Base-by-base conservation (phyloP, 768 basidiomycete species). In the Leucogyrophana mollusca region DNA sequence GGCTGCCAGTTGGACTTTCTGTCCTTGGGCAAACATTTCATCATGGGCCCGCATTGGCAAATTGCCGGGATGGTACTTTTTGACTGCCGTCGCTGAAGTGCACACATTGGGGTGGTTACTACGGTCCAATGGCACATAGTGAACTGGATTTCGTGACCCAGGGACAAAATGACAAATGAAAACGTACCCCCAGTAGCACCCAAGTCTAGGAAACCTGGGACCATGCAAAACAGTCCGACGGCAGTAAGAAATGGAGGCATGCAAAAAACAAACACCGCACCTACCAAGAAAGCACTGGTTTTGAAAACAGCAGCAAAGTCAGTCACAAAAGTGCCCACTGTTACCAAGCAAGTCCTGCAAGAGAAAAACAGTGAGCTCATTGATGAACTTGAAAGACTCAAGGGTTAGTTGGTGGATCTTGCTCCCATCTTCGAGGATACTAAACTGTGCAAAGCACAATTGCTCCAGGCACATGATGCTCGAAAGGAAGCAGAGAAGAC, bases 41-140 rank as follows among this genome's bases (percentile, higher is more conserved):
- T 46, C 38, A 38, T 73, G 66, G 0, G 53, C 59, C 1, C 66
- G 59, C 8, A 70, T 45, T 0, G 72, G 73, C 4, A 76, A 62
- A 22, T 63, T 50, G 1, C 21, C 10, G 3, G 62, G 50, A 33
- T 71, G 36, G 14, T 47, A 67, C 65, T 11, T 20, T 14, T 24
- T 39, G 33, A 34, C 27, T 7, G 27, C 46, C 40, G 20, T 25
- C 21, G 17, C 13, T 18, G 9, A 22, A 32, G 41, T 38, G 9
- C 9, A 34, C 20, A 52, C 46, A 38, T 38, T 32, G 1, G 63
- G 66, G 34, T 64, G 60, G 4, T 36, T 23, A 2, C 36, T 22
- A 2, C 59, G 52, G 14, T 61, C 42, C 2, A 60, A 53, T 1
- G 65, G 69, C 9, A 67, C 56, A 46, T 68, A 70, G 53, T 61